Conservation (phyloP, 2,329 filamentous ascomycete genomes). For the Apiospora sp. region DNA sequence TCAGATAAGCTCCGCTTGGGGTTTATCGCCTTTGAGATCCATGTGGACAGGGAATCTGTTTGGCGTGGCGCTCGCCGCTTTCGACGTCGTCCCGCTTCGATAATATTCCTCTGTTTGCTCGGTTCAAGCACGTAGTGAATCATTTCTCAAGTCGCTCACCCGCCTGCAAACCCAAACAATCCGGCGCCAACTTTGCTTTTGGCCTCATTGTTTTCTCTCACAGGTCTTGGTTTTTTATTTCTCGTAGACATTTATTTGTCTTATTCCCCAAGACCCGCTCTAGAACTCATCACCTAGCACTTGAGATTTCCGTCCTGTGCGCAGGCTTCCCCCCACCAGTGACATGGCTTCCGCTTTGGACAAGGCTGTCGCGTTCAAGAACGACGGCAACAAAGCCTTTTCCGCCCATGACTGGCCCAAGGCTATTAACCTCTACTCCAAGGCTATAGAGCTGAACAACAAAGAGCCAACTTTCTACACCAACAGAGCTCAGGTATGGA, state of each 20-base stretch:
- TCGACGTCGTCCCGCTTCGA: slow-evolving; percentile 19
- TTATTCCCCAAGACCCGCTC: background rate
- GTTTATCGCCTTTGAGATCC: slow-evolving; percentile 20
- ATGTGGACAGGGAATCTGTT: background rate
- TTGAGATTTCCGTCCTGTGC: background rate
- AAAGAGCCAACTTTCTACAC: slow-evolving; percentile 90
- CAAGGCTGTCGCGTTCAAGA: slow-evolving; percentile 85
- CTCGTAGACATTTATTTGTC: background rate
- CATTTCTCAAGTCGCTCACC: background rate
- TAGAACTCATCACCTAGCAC: background rate
- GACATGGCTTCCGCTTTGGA: slow-evolving; percentile 58
- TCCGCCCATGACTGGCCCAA: slow-evolving; percentile 83
- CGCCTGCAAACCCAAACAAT: slow-evolving; percentile 9
- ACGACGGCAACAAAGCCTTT: slow-evolving; percentile 95
- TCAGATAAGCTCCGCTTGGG: slow-evolving; percentile 21
- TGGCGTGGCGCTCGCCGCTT: slow-evolving; percentile 1
- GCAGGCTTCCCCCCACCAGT: slow-evolving; percentile 13
- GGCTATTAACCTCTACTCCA: slow-evolving; percentile 83
- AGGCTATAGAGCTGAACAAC: slow-evolving; percentile 86
- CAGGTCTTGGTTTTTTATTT: background rate
- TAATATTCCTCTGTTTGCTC: slow-evolving; percentile 20
- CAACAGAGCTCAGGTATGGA: slow-evolving; percentile 88
- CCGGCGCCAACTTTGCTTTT: background rate
- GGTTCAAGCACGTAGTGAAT: slow-evolving; percentile 1
- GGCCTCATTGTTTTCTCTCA: background rate